Evolutionary conservation across 768 basidiomycete genomes (phyloP).

Genomic region (Asterophora parasitica): DNA sequence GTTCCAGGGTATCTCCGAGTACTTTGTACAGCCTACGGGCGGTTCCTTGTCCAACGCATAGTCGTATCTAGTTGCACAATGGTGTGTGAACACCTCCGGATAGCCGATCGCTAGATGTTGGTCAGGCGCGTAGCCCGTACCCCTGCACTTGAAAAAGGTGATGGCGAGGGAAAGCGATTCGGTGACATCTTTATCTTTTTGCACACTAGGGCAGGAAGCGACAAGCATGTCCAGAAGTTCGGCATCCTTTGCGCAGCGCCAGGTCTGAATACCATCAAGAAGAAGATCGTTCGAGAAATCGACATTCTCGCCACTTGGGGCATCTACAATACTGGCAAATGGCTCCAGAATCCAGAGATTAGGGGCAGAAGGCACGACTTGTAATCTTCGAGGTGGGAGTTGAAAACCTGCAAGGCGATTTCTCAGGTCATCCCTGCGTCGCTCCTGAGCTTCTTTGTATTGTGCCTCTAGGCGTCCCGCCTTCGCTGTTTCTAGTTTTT

Average conservation of each 20-base stretch:
- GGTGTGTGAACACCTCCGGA: background rate
- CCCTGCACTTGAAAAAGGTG: background rate
- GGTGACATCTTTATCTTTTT: background rate
- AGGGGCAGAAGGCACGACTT: background rate
- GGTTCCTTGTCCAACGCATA: too few relatives aligned
- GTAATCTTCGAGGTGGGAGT: background rate
- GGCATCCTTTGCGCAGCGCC: constrained; percentile 1
- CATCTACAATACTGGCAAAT: constrained; percentile 1
- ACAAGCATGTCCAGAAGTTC: constrained; percentile 7
- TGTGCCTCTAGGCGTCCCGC: background rate
- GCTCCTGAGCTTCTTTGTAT: background rate
- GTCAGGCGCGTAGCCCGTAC: background rate
- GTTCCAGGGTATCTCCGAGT: background rate
- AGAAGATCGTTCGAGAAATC: background rate
- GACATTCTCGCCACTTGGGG: constrained; percentile 2
- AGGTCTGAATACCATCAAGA: constrained; percentile 5
- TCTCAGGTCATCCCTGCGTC: background rate
- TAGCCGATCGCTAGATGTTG: background rate
- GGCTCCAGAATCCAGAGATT: background rate
- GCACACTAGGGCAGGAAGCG: background rate
- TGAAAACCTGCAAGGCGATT: background rate
- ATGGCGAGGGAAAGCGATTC: background rate
- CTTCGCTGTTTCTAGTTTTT: background rate
- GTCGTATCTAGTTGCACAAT: background rate
- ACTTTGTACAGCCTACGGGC: too few relatives aligned